These are phyloP conservation scores for Heterobasidion occidentale DNA, from an alignment of 1,284 basidiomycete species.

Conservation along the genomic window DNA sequence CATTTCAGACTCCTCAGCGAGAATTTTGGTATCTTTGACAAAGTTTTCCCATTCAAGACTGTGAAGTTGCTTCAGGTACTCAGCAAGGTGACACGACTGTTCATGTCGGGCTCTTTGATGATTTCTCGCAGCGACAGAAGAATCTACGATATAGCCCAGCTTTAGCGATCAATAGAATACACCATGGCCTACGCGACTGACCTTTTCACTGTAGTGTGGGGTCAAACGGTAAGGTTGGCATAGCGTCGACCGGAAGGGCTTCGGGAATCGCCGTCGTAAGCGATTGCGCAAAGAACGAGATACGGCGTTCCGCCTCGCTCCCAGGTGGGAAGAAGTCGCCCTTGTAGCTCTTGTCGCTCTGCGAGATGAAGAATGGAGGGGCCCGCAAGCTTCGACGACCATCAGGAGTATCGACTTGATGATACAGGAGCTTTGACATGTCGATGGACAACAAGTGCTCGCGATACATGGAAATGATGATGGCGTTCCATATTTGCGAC, in stretches of 20 bases:
- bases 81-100: slow-evolving; percentile 88
- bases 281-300: slow-evolving; percentile 95
- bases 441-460: slow-evolving; percentile 92
- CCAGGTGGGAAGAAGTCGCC: slow-evolving; percentile 91
- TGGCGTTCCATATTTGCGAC: slow-evolving; percentile 96
- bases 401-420: slow-evolving; percentile 84
- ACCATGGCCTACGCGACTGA: slow-evolving; percentile 17
- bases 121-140: slow-evolving; percentile 90
- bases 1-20: slow-evolving; percentile 91
- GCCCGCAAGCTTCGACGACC: slow-evolving; percentile 85
- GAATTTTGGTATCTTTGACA: slow-evolving; percentile 98
- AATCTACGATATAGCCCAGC: slow-evolving; percentile 41
- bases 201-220: slow-evolving; percentile 95
- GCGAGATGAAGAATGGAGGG: slow-evolving; percentile 92
- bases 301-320: slow-evolving; percentile 89
- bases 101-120: slow-evolving; percentile 94
- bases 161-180: background rate
- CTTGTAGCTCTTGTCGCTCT: slow-evolving; percentile 76
- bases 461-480: slow-evolving; percentile 99
- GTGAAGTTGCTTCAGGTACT: slow-evolving; percentile 98
- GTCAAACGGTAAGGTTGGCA: slow-evolving; percentile 97
- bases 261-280: slow-evolving; percentile 86
- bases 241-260: slow-evolving; percentile 87
- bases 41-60: slow-evolving; percentile 99
- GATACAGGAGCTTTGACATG: slow-evolving; percentile 90